These are phyloP conservation scores for Arabidopsis lyrata DNA, from an alignment of 441 rosid genomes.

Conservation along the genomic window DNA sequence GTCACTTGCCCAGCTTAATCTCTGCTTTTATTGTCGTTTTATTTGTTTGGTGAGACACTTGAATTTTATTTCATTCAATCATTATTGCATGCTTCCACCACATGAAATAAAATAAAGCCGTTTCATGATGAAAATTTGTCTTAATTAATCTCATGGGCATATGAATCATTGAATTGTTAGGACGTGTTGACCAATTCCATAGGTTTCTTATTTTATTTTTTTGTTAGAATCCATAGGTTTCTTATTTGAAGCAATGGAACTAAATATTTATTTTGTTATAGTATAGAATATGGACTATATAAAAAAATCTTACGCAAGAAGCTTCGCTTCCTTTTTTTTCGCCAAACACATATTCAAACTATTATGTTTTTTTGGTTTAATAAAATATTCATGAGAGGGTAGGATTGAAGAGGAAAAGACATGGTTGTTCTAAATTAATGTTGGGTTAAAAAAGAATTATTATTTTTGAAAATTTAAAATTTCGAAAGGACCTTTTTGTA, in stretches of 20 bases:
- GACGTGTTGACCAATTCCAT: slow-evolving; percentile 27
- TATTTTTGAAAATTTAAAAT: slow-evolving; percentile 31
- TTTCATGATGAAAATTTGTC: slow-evolving; percentile 1
- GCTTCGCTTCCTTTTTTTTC: no score
- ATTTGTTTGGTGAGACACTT: slow-evolving; percentile 4
- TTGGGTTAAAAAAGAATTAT: slow-evolving; percentile 26
- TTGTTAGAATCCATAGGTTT: slow-evolving; percentile 9
- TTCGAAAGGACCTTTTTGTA: slow-evolving; percentile 39
- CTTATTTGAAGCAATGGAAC: slow-evolving; percentile 7
- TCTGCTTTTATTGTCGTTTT: slow-evolving; percentile 8
- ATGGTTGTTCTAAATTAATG: slow-evolving; percentile 37
- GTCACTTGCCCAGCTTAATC: slow-evolving; percentile 35
- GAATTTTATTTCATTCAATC: slow-evolving; percentile 23
- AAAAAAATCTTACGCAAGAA: no score
- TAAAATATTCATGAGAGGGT: slow-evolving; percentile 18
- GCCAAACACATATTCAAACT: slow-evolving; percentile 15
- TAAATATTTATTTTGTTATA: no score
- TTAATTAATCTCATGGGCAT: not conserved
- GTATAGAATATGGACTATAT: no score
- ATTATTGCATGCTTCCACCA: slow-evolving; percentile 30
- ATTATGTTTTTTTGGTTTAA: not conserved
- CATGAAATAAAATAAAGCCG: not conserved
- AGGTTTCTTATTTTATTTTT: slow-evolving; percentile 6
- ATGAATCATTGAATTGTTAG: not conserved
- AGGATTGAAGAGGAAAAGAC: slow-evolving; percentile 44